phyloP scores from a whole-genome alignment of 371 early-diverging fungal genomes.

The Circinella umbellata region DNA sequence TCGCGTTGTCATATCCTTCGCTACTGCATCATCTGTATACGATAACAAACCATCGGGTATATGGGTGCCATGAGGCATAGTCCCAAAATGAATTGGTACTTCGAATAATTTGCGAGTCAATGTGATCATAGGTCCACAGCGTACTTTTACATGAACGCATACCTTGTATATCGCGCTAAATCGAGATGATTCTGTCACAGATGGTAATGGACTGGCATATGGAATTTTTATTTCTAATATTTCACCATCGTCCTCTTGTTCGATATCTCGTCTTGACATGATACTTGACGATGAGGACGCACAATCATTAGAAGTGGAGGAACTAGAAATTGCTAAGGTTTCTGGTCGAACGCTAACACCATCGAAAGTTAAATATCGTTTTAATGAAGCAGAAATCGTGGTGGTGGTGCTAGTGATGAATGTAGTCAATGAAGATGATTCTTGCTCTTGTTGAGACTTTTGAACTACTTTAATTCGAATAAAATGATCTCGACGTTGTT shows the following conservation, averaged over 20 bases:
- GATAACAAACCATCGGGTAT: conserved; percentile 8
- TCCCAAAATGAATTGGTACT: conserved; percentile 11
- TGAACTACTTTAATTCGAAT: not conserved
- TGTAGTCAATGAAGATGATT: not conserved
- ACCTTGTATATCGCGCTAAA: conserved; percentile 7
- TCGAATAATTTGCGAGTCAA: conserved; percentile 8
- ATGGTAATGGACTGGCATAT: not conserved
- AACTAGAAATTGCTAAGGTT: too few species aligned
- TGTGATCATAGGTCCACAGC: conserved; percentile 4
- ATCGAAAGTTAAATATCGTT: too few species aligned
- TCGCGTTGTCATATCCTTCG: not conserved
- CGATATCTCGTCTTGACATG: too few species aligned
- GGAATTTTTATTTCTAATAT: not conserved
- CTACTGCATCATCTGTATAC: conserved; percentile 1
- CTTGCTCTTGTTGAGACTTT: not conserved
- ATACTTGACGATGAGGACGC: too few species aligned
- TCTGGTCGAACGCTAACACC: too few species aligned
- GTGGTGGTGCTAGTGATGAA: not conserved
- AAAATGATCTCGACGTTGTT: not conserved
- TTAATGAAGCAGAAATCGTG: too few species aligned
- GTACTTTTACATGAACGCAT: not conserved
- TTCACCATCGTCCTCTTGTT: too few species aligned
- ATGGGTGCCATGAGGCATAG: conserved; percentile 10
- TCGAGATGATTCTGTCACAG: conserved; percentile 7
- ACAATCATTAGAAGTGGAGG: not conserved